Conservation (phyloP, 352 stramenopile species). For the Pythium brassicae region DNA sequence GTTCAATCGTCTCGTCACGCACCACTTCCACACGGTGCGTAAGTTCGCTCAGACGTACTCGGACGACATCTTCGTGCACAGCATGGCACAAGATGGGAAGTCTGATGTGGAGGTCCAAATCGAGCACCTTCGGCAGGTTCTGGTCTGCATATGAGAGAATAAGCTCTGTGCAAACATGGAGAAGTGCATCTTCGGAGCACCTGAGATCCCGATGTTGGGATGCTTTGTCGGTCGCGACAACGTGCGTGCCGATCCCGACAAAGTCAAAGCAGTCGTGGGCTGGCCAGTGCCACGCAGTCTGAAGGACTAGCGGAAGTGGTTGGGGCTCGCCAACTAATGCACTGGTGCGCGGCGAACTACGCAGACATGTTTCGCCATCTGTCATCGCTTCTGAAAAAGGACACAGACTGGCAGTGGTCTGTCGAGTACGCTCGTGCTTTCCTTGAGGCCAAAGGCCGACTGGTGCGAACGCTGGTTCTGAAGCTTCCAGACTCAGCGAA, state of each 20-base stretch:
- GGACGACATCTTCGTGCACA: conserved; percentile 6
- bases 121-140: background rate
- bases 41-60: conserved; percentile 5
- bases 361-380: conserved; percentile 4
- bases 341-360: conserved; percentile 20
- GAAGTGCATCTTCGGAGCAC: conserved; percentile 1
- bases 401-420: conserved; percentile 7
- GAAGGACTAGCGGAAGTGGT: conserved; percentile 12
- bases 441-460: conserved; percentile 10
- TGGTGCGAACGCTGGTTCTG: conserved; percentile 7
- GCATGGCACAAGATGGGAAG: background rate
- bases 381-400: conserved; percentile 16
- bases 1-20: conserved; percentile 20
- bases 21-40: background rate
- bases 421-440: conserved; percentile 12
- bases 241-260: conserved; percentile 17
- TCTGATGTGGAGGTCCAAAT: background rate
- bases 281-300: conserved; percentile 7
- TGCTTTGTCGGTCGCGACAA: background rate
- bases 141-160: background rate
- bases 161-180: conserved; percentile 2
- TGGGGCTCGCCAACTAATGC: conserved; percentile 19
- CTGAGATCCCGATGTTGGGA: background rate
- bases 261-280: conserved; percentile 5
- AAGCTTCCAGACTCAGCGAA: conserved; percentile 5